Base-by-base conservation (phyloP, 768 basidiomycete species). In the Mycena pura region DNA sequence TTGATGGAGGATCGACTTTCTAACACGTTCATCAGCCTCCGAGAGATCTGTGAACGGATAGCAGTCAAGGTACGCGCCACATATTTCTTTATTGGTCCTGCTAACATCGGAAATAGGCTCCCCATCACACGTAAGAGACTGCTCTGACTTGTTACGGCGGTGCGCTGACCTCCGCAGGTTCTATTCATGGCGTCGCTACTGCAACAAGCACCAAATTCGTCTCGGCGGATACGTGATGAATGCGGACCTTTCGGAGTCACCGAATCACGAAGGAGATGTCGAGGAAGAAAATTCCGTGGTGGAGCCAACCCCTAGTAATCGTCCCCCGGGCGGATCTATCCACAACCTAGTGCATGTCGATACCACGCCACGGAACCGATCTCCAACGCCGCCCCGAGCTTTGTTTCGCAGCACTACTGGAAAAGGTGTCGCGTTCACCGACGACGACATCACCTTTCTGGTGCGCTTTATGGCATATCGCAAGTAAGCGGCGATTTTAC, bases 181-280 rank as follows among this genome's bases (percentile, higher is more conserved):
- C 72, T 94, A 93, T 71, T 94, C 92, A 1, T 95, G 93, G 93
- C 84, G 93, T 38, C 86, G 93, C 41, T 95, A 94, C 69, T 95
- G 93, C 77, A 95, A 95, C 72, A 95, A 94, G 70, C 92, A 95
- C 72, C 91, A 94, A 73, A 95, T 95, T 48, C 87, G 91, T n/a
- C 80, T 95, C 0, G 91, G 91, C 24, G 91, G 92, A 2, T 95
- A 94, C 67, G 78, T 85, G 9, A 93, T 94, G 92, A 88, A 84
- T 52, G 72, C 80, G 7, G 85, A 84, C 34, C 83, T 84, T 17
- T 79, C 81, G 10, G 77, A 73, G 15, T 77, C 81, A 17, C 80
- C 80, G 2, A 57, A 62, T 5, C 72, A 75, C 29, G 76, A 77
- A 43, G 83, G 80, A 5, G 80, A 78, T 17, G 80, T 76, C 3